Percentiles rank a stretch among this genome's conserved stretches.
Conservation (phyloP, 2,329 filamentous ascomycete species). For the Fusarium lyarnte region DNA sequence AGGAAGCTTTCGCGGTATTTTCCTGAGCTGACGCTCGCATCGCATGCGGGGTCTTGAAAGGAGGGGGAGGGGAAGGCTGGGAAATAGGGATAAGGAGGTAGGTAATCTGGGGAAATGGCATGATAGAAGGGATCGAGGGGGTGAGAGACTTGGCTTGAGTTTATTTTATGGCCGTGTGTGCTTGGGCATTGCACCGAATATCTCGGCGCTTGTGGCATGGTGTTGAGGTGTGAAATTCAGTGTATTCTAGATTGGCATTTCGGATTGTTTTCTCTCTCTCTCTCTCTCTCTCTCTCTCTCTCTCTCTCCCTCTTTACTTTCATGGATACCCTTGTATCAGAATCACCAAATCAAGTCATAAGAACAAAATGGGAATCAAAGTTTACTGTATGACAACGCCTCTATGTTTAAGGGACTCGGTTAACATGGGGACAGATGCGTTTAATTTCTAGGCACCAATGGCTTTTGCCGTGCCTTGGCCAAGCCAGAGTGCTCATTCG, state of each 20-base stretch:
- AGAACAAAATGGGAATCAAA: conserved; percentile 19
- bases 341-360: background rate
- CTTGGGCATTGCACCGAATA: conserved; percentile 4
- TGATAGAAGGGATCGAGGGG: background rate
- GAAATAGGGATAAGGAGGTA: background rate
- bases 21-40: conserved; percentile 39
- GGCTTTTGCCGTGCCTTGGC: background rate
- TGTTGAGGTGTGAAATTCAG: conserved; percentile 37
- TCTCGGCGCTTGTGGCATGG: conserved; percentile 28
- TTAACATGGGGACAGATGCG: background rate
- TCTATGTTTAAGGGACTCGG: background rate
- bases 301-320: background rate
- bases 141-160: background rate
- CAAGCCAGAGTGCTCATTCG: conserved; percentile 14
- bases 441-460: background rate
- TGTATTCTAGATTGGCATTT: conserved; percentile 34
- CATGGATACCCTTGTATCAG: conserved; percentile 33
- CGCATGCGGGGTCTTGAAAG: conserved; percentile 18
- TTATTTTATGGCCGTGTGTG: conserved; percentile 2
- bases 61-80: background rate
- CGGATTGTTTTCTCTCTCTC: background rate
- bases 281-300: too few relatives aligned
- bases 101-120: background rate
- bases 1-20: conserved; percentile 46
- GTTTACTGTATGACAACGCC: conserved; percentile 8